Evolutionary conservation across 768 basidiomycete genomes (phyloP), one percentile per base, ranked within the genome.

Genomic region (Lentinula detonsa): DNA sequence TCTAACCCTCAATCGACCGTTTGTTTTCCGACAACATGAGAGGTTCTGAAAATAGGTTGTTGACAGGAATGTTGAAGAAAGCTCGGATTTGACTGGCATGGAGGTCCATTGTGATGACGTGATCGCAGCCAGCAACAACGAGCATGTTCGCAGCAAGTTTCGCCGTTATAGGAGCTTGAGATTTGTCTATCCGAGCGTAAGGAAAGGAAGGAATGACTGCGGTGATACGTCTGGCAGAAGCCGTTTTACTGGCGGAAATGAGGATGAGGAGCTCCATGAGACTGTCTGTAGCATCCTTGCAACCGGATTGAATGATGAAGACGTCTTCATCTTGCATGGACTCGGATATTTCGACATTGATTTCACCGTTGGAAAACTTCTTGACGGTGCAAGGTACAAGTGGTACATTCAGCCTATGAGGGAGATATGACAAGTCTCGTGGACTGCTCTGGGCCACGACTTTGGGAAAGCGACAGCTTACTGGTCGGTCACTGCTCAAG

Each of bases 141-240:
- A 99, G 80, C 96, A 98, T 98, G 74, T 97, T 98, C 23, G 96
- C 95, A 52, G 98, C 93, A 58, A 99, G 84, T 76, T 99, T 99
- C 50, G 96, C 95, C 4, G 96, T 98, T 73, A 99, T 99, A 28
- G 97, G 96, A 3, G 95, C 94, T 6, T 97, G 83, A 5, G 86
- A 88, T 77, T 97, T 96, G 81, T 98, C 96, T 83, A 93, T 93
- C 8, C 96, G 82, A 1, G 95, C 91, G 69, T 98, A 98, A 1
- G 95, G 95, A 75, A 93, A 99, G 74, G 95, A 98, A 23, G 96
- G 97, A 61, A 99, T 94, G 70, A 98, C 93, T 34, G 96, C 97
- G 15, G 96, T 98, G 74, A 98, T 95, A 52, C 96, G 84, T 49
- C 93, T 83, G 7, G 97, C 96, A 0, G 95, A 95, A 7, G 95